Evolutionary conservation across 2,329 filamentous ascomycete species (phyloP).

Genomic region (Gaeumannomyces sp.): DNA sequence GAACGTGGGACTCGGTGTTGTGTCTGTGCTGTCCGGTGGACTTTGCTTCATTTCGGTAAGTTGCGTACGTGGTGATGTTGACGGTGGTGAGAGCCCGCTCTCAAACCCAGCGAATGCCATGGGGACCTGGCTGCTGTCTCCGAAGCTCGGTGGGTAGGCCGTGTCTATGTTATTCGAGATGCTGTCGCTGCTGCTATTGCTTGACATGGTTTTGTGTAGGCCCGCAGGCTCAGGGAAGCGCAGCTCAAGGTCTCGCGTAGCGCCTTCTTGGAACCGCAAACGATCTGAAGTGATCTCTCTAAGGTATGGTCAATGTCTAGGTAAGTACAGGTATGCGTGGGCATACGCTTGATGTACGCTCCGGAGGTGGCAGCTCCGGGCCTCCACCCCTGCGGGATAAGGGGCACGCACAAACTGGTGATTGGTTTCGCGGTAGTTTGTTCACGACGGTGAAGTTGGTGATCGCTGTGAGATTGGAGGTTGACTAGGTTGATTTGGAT

Average conservation of each 20-base stretch:
- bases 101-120: not conserved
- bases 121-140: not conserved
- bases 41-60: not conserved
- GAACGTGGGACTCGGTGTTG: not conserved
- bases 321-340: not conserved
- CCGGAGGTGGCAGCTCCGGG: not conserved
- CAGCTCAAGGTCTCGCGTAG: not conserved
- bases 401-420: not conserved
- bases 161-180: not conserved
- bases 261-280: not conserved
- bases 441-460: not conserved
- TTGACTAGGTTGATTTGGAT: not conserved
- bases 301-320: not conserved
- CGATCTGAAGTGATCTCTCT: not conserved
- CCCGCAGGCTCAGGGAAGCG: too few relatives aligned
- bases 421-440: not conserved
- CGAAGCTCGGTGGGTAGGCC: not conserved
- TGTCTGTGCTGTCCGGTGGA: not conserved
- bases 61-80: not conserved
- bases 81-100: not conserved
- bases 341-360: too few relatives aligned
- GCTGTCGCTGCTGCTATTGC: not conserved
- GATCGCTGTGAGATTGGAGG: not conserved
- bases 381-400: not conserved
- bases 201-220: not conserved